Conservation (phyloP, 163 green algal genomes). For the Prototheca wickerhamii region DNA sequence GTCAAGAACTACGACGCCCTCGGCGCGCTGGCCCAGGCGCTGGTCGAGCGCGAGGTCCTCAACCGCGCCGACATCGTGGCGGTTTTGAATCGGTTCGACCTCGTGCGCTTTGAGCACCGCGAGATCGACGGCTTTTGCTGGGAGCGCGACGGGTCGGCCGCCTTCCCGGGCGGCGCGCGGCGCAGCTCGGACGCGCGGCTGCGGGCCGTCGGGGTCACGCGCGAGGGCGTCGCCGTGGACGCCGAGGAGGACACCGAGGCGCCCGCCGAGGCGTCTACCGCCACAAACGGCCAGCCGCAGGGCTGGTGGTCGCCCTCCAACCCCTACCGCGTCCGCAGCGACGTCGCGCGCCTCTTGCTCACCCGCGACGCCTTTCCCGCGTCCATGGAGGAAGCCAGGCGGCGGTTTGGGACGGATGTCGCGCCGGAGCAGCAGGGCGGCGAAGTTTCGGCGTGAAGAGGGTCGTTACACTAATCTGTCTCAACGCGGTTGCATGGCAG, state of each 20-base stretch:
- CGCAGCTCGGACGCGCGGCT: neutral
- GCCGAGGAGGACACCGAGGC: neutral
- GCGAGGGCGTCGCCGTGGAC: neutral
- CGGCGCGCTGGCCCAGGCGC: constrained; percentile 43
- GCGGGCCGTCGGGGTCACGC: neutral
- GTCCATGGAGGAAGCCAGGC: neutral
- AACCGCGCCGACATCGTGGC: constrained; percentile 28
- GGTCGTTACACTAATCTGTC: too few relatives aligned
- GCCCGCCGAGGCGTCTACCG: neutral
- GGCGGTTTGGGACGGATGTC: too few relatives aligned
- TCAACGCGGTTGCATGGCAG: too few relatives aligned
- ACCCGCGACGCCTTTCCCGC: too few relatives aligned
- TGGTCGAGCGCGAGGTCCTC: constrained; percentile 43
- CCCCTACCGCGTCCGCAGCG: constrained; percentile 32
- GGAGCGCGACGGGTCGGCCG: too few relatives aligned
- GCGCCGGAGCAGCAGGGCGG: too few relatives aligned
- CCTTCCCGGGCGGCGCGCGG: neutral
- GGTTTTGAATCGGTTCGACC: constrained; percentile 18
- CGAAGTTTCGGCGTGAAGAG: too few relatives aligned
- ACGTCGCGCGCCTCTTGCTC: constrained; percentile 32
- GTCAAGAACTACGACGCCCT: constrained; percentile 75
- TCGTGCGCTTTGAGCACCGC: neutral
- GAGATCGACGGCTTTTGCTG: constrained; percentile 4
- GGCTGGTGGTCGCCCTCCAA: constrained; percentile 30
- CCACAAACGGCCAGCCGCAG: neutral